Conservation (phyloP, 257 asterid genomes). For the Leonotis leonurus region DNA sequence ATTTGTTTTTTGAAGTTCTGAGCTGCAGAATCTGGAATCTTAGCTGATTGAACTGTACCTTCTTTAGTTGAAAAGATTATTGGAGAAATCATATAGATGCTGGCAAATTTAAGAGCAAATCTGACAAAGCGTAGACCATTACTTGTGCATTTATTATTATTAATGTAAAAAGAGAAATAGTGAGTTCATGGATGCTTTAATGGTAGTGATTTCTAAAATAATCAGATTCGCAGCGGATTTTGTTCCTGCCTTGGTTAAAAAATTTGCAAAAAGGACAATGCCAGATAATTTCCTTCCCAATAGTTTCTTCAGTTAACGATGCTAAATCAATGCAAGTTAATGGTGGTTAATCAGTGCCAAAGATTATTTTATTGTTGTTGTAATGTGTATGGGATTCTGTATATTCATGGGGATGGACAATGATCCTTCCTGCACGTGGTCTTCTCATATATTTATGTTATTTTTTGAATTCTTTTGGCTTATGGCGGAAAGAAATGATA, state of each 20-base stretch:
- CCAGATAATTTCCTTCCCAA: neutral
- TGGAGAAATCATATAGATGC: conserved; percentile 25
- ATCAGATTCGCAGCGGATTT: conserved; percentile 21
- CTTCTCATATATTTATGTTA: conserved; percentile 22
- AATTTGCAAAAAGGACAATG: conserved; percentile 21
- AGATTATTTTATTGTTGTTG: conserved; percentile 14
- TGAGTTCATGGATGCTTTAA: conserved; percentile 12
- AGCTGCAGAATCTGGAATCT: conserved; percentile 3
- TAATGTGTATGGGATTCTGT: conserved; percentile 21
- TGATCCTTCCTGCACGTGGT: conserved; percentile 45
- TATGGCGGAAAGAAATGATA: neutral
- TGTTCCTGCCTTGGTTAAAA: conserved; percentile 16
- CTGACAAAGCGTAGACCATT: conserved; percentile 25
- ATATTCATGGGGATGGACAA: conserved; percentile 63
- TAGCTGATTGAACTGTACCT: conserved; percentile 17
- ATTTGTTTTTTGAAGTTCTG: neutral
- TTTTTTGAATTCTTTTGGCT: conserved; percentile 19
- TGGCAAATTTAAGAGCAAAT: conserved; percentile 20
- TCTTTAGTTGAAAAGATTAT: conserved; percentile 19
- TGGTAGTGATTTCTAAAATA: neutral
- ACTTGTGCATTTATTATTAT: conserved; percentile 24
- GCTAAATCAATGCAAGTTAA: conserved; percentile 14
- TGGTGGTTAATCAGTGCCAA: neutral
- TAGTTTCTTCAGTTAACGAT: conserved; percentile 11
- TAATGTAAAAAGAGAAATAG: conserved; percentile 11